Evolutionary conservation across 2,329 filamentous ascomycete species (phyloP), one percentile per base, ranked within the genome.

Genomic region (Fusarium sp.): DNA sequence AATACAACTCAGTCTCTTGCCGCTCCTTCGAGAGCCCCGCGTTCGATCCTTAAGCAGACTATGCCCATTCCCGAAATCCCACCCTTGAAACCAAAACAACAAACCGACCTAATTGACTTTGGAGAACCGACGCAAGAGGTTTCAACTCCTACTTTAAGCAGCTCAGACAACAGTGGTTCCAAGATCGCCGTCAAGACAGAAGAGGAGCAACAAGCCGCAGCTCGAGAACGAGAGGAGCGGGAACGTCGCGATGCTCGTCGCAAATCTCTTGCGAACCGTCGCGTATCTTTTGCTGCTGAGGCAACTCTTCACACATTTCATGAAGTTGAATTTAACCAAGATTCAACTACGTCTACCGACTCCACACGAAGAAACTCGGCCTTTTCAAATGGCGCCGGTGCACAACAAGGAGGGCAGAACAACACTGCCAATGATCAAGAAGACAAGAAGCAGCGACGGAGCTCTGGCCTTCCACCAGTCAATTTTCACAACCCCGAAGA

Each of bases 291-390:
- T 80, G 96, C 96, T 6, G 96, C 96, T 2, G 96, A 99, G 81
- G 96, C 96, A 14, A 99, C 96, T 5, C 85, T 99, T 36, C 96
- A 99, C 78, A 99, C 96, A 1, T 98, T 97, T 86, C 94, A 98
- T 76, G 94, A 96, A 57, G 89, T 98, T 44, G 95, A 98, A 76
- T 92, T 94, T 67, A 87, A 90, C 77, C 94, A 94, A 75, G 94
- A 98, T 77, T 93, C 93, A 21, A 97, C 94, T 2, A 92, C 91
- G 9, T 92, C 92, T 0, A 92, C 90, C 1, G 92, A 95, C 68
- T 89, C 90, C 13, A 93, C 92, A 14, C 85, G 93, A 71, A 87
- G 92, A 66, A 89, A 90, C 53, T 96, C 94, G 42, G 43, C 60
- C 26, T 50, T 61, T 28, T 57, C 68, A 28, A 62, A 67, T 17